Conservation (phyloP, 306 rosid species). For the Glycine latifolia region DNA sequence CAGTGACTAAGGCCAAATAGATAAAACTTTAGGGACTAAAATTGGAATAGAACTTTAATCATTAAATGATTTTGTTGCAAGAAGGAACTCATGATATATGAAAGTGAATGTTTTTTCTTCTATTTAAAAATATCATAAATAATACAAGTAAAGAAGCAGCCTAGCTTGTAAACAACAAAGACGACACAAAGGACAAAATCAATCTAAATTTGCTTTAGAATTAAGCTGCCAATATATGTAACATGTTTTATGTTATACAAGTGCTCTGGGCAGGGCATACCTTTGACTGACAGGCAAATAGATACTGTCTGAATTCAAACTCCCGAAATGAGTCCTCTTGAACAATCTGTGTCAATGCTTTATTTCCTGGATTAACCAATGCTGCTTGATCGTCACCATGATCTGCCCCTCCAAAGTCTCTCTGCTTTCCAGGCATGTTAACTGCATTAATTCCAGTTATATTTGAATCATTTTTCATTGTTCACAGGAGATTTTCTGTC, state of each 20-base stretch:
- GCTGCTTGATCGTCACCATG: conserved; percentile 92
- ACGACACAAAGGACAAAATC: conserved; percentile 16
- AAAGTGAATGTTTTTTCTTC: conserved; percentile 5
- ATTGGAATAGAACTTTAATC: conserved; percentile 19
- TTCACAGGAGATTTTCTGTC: conserved; percentile 38
- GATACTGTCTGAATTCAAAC: conserved; percentile 96
- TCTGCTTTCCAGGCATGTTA: conserved; percentile 72
- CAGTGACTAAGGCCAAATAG: not conserved
- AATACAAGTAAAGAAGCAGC: conserved; percentile 30
- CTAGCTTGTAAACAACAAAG: conserved; percentile 40
- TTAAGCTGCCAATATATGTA: conserved; percentile 32
- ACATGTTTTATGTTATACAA: conserved; percentile 21
- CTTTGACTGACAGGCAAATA: conserved; percentile 94
- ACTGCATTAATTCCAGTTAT: conserved; percentile 59
- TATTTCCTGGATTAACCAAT: conserved; percentile 78
- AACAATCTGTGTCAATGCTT: conserved; percentile 85
- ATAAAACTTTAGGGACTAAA: conserved; percentile 31
- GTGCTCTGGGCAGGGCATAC: conserved; percentile 56
- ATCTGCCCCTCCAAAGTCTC: conserved; percentile 90
- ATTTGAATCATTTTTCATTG: conserved; percentile 43
- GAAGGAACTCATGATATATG: not conserved
- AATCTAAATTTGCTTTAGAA: conserved; percentile 34
- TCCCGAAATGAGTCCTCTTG: conserved; percentile 98
- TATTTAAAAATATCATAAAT: conserved; percentile 15
- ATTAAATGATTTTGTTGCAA: conserved; percentile 4